A percentile compares a stretch with the other conserved stretches of the same genome.
phyloP scores from a whole-genome alignment of 2,329 filamentous ascomycete species.

The Dryadomyces quercus-mongolicae region DNA sequence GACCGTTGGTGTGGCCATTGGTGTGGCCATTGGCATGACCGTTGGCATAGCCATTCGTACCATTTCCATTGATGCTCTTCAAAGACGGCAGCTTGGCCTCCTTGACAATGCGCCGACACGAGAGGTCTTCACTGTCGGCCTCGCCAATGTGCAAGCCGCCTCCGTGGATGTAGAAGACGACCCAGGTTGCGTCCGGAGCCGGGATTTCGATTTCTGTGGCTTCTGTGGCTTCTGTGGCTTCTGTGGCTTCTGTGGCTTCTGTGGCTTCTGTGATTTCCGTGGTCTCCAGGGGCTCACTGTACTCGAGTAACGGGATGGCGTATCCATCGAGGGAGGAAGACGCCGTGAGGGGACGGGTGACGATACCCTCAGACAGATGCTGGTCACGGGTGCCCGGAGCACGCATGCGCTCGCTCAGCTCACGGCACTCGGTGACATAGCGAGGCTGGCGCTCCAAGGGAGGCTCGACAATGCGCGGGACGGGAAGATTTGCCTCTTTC shows the following conservation, averaged over 20 bases:
- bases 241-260: neutral
- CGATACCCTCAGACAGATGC: conserved; percentile 23
- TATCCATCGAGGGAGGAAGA: conserved; percentile 21
- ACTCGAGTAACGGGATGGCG: conserved; percentile 24
- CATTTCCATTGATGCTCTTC: too few species aligned
- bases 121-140: conserved; percentile 35
- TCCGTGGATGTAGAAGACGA: conserved; percentile 35
- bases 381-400: conserved; percentile 22
- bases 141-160: conserved; percentile 34
- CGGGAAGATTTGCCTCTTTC: conserved; percentile 16
- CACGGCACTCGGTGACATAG: conserved; percentile 29
- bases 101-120: conserved; percentile 29
- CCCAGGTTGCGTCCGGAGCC: conserved; percentile 10
- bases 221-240: neutral
- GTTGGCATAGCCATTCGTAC: neutral
- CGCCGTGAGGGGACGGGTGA: conserved; percentile 16
- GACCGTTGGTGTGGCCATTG: neutral
- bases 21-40: neutral
- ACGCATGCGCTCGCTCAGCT: conserved; percentile 23
- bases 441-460: conserved; percentile 22
- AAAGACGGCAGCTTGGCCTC: conserved; percentile 12
- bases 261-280: too few species aligned
- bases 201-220: neutral
- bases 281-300: too few species aligned
- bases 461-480: conserved; percentile 14